Base-by-base conservation (phyloP, 2,329 filamentous ascomycete species). In the Fusarium compactum region DNA sequence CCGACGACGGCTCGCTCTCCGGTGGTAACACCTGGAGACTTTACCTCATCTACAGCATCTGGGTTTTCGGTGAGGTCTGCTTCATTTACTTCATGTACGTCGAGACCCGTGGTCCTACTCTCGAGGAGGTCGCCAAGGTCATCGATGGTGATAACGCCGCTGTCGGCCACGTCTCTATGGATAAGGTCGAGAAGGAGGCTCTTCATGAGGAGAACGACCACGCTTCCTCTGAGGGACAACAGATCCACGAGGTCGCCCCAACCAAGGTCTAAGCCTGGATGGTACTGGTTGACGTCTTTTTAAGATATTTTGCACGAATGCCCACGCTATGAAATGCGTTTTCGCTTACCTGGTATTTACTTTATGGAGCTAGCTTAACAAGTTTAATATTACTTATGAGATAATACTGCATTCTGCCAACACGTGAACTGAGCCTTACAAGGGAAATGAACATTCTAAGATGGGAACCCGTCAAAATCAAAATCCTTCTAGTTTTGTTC, bases 61-160 rank as follows among this genome's bases (percentile, higher is more conserved):
- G 89, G 89, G 86, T 90, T 73, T 80, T 85, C 22, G 77, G 85
- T 74, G 87, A 91, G 77, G 80, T 90, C 41, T 62, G 86, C 38
- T 90, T 91, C 70, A 88, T 91, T 38, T 90, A 85, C 79, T 89
- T 89, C 81, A 86, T 90, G 78, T 91, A 90, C 76, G 85, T 91
- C 53, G 91, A 93, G 81, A 93, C 91, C 20, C 89, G 88, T 73
- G 90, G 90, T 8, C 89, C 89, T 2, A 92, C 90, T 3, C 87
- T 93, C 1, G 91, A 92, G 77, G 76, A 78, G 58, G 69, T 76
- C 67, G 88, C 90, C 45, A 86, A 87, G 73, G 91, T 92, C 73
- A 92, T 93, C 73, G 90, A 92, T 72, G 91, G 89, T 40, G 86
- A 89, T n/a, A 84, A 89, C 16, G 82, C 63, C 1, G 55, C 86